phyloP scores from a whole-genome alignment of 345 rosid species.

The Laguncularia racemosa region DNA sequence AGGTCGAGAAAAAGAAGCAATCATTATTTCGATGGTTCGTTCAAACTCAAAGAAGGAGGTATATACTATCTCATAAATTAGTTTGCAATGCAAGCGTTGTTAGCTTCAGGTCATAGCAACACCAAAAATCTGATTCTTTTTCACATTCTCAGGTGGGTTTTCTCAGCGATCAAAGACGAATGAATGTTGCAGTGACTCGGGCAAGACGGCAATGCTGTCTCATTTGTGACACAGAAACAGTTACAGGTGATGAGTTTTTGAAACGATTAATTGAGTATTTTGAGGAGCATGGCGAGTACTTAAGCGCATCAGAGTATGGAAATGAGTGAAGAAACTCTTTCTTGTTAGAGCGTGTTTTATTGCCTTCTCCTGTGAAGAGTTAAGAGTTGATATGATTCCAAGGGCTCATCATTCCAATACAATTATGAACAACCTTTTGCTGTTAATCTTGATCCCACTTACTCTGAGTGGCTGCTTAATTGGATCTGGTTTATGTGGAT shows the following conservation, averaged over 20 bases:
- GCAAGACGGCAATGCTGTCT: slow-evolving; percentile 92
- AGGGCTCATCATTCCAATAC: too few relatives aligned
- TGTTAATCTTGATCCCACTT: too few relatives aligned
- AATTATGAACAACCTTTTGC: too few relatives aligned
- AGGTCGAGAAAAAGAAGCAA: slow-evolving; percentile 96
- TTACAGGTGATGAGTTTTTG: slow-evolving; percentile 58
- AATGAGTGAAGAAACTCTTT: slow-evolving; percentile 11
- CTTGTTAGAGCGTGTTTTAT: not conserved
- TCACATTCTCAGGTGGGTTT: slow-evolving; percentile 59
- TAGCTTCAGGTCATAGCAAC: too few relatives aligned
- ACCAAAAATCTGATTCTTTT: slow-evolving; percentile 4
- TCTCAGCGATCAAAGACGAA: slow-evolving; percentile 69
- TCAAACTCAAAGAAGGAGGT: slow-evolving; percentile 90
- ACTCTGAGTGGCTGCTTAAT: too few relatives aligned
- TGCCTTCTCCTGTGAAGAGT: slow-evolving; percentile 1
- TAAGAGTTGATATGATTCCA: too few relatives aligned
- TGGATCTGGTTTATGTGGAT: too few relatives aligned
- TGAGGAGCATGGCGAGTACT: slow-evolving; percentile 89
- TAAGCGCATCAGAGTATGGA: slow-evolving; percentile 78
- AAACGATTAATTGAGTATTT: slow-evolving; percentile 75
- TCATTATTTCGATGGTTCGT: slow-evolving; percentile 92
- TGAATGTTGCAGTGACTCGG: slow-evolving; percentile 95
- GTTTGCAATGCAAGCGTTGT: too few relatives aligned
- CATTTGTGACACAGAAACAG: slow-evolving; percentile 86
- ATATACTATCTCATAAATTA: not conserved